Conservation (phyloP, 805 yeast genomes). For the Ogataea nitratoaversa region DNA sequence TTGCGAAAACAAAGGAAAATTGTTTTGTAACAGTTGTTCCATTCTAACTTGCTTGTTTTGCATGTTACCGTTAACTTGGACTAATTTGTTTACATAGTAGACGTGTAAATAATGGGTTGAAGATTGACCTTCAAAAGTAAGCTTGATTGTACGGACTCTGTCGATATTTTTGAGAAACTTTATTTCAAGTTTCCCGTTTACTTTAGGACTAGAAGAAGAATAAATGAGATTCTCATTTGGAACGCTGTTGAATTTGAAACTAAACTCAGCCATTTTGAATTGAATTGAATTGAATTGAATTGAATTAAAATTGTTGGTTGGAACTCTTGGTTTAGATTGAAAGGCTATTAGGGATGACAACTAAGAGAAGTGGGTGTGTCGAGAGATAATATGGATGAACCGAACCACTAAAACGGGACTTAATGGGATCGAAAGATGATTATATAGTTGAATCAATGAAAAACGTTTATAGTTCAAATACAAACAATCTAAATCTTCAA, state of each 20-base stretch:
- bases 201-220: constrained; percentile 11
- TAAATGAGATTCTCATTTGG: constrained; percentile 1
- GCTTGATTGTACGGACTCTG: constrained; percentile 6
- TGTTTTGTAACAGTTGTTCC: constrained; percentile 1
- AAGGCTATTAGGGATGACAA: no score
- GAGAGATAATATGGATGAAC: no score
- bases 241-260: not conserved
- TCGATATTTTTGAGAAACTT: constrained; percentile 4
- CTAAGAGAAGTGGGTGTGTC: no score
- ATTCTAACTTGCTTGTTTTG: not conserved
- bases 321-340: not conserved
- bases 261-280: not conserved
- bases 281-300: not conserved
- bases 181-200: constrained; percentile 11
- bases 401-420: no score
- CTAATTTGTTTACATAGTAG: constrained; percentile 3
- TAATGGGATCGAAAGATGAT: no score
- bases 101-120: constrained; percentile 7
- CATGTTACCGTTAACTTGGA: not conserved
- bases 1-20: not conserved
- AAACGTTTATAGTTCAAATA: no score
- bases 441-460: no score
- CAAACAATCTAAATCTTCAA: no score
- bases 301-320: not conserved
- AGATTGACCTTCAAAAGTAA: constrained; percentile 11